Evolutionary conservation across 1,284 basidiomycete genomes (phyloP).

Genomic region (Calocybe gambosa): DNA sequence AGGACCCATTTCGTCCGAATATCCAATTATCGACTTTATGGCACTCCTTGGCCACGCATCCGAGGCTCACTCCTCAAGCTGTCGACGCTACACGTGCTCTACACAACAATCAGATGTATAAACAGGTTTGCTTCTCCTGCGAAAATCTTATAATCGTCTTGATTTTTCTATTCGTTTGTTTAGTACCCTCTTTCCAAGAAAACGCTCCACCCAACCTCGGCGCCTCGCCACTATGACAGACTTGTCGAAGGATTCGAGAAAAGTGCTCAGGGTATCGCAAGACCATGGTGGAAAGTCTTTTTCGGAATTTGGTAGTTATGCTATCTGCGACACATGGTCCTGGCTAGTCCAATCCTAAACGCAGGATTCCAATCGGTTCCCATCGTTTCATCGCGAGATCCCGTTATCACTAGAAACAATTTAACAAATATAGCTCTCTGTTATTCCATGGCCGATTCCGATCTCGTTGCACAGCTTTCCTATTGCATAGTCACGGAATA

Average conservation of each 20-base stretch:
- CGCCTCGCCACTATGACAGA: slow-evolving; percentile 64
- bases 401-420: slow-evolving; percentile 7
- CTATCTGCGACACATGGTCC: background rate
- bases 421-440: background rate
- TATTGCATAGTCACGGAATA: background rate
- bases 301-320: slow-evolving; percentile 60
- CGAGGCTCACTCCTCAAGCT: slow-evolving; percentile 52
- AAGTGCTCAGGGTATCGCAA: slow-evolving; percentile 63
- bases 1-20: slow-evolving; percentile 68
- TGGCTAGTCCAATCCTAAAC: background rate
- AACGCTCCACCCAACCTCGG: slow-evolving; percentile 59
- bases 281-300: slow-evolving; percentile 79
- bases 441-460: slow-evolving; percentile 6
- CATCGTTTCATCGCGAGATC: slow-evolving; percentile 10
- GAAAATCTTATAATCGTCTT: slow-evolving; percentile 18
- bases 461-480: background rate
- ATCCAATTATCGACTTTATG: slow-evolving; percentile 64
- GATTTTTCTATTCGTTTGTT: slow-evolving; percentile 14
- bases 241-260: slow-evolving; percentile 67
- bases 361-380: slow-evolving; percentile 4
- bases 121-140: slow-evolving; percentile 44
- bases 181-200: slow-evolving; percentile 62
- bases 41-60: slow-evolving; percentile 58
- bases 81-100: slow-evolving; percentile 53
- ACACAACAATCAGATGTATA: slow-evolving; percentile 45